Conservation (phyloP, 2,329 filamentous ascomycete species). For the Penicillium sp. region DNA sequence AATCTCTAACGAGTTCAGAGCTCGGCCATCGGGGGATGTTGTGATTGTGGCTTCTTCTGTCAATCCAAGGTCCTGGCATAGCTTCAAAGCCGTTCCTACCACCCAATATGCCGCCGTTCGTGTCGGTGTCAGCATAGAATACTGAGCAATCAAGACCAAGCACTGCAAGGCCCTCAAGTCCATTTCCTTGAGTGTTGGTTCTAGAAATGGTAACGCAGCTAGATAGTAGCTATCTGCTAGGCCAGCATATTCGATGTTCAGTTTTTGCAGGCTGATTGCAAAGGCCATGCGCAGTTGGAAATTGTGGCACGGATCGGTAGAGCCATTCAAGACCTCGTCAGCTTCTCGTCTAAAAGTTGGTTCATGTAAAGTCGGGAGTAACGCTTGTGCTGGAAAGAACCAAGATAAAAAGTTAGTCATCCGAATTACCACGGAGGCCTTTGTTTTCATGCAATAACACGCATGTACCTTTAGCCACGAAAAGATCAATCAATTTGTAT, state of each 20-base stretch:
- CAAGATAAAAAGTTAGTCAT: slow-evolving; percentile 21
- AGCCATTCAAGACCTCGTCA: slow-evolving; percentile 76
- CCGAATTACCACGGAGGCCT: background rate
- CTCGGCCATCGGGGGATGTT: slow-evolving; percentile 59
- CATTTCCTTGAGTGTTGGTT: slow-evolving; percentile 81
- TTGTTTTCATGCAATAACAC: slow-evolving; percentile 1
- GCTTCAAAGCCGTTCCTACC: slow-evolving; percentile 79
- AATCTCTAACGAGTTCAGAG: slow-evolving; percentile 70
- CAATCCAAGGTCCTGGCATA: slow-evolving; percentile 85
- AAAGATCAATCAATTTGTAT: slow-evolving; percentile 79
- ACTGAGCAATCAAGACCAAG: slow-evolving; percentile 81
- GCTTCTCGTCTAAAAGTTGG: slow-evolving; percentile 73
- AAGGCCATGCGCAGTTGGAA: slow-evolving; percentile 90
- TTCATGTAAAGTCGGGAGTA: slow-evolving; percentile 86
- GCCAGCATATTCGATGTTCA: slow-evolving; percentile 86
- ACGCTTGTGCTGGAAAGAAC: slow-evolving; percentile 68
- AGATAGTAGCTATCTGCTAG: slow-evolving; percentile 94
- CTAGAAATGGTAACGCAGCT: slow-evolving; percentile 80
- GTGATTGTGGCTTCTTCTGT: slow-evolving; percentile 86
- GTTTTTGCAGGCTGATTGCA: slow-evolving; percentile 90
- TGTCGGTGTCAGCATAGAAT: slow-evolving; percentile 89
- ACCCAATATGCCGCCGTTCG: slow-evolving; percentile 92
- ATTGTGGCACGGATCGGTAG: slow-evolving; percentile 76
- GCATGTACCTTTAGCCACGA: slow-evolving; percentile 73
- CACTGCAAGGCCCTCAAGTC: slow-evolving; percentile 90